Evolutionary conservation across 306 rosid genomes (phyloP).

Genomic region (Castanospermum australe): DNA sequence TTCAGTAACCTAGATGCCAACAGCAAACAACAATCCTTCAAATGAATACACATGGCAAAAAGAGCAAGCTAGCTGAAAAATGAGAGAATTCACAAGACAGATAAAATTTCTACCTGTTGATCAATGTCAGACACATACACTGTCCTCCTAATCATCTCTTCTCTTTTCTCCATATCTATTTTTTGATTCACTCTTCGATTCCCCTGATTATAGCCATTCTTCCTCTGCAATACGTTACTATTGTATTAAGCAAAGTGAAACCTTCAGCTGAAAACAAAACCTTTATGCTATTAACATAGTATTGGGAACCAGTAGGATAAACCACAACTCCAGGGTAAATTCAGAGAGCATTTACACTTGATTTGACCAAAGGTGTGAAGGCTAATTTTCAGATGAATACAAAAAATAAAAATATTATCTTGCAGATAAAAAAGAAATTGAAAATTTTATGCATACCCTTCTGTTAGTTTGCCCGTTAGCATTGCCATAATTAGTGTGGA

Average conservation of each 20-base stretch:
- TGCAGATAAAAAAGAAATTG: background rate
- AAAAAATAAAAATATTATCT: background rate
- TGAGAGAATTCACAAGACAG: conserved; percentile 5
- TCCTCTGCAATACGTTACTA: conserved; percentile 52
- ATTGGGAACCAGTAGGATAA: background rate
- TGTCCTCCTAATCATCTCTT: conserved; percentile 93
- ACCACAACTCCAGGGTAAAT: background rate
- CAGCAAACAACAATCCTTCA: conserved; percentile 23
- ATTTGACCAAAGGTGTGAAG: background rate
- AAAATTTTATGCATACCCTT: conserved; percentile 50
- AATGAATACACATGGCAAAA: conserved; percentile 17
- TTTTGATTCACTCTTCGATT: conserved; percentile 68
- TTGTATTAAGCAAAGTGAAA: conserved; percentile 9
- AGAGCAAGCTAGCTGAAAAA: background rate
- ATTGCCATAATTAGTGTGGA: conserved; percentile 44
- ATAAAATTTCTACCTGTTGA: conserved; percentile 61
- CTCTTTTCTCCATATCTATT: conserved; percentile 67
- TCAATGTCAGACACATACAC: conserved; percentile 98
- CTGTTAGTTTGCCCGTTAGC: conserved; percentile 48
- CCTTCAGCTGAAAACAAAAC: background rate
- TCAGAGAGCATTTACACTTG: background rate
- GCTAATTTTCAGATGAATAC: background rate
- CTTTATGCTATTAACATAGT: background rate
- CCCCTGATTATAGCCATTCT: conserved; percentile 81
- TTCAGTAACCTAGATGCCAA: conserved; percentile 78